phyloP scores from a whole-genome alignment of 129 eudicot species.

The Lactuca saligna region DNA sequence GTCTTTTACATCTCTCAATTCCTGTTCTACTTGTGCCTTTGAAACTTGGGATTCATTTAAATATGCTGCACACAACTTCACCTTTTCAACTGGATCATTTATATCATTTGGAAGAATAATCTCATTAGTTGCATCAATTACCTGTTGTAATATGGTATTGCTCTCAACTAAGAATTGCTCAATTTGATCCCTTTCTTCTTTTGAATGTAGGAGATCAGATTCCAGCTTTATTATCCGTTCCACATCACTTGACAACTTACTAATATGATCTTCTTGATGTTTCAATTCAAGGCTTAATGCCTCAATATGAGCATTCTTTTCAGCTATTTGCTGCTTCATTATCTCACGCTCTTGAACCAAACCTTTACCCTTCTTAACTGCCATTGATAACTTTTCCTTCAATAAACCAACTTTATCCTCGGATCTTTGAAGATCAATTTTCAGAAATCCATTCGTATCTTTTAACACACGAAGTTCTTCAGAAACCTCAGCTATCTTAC shows the following conservation, averaged over 20 bases:
- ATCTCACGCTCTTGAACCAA: slow-evolving; percentile 80
- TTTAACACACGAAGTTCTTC: slow-evolving; percentile 43
- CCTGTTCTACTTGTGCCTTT: slow-evolving; percentile 44
- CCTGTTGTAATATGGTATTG: slow-evolving; percentile 43
- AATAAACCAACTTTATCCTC: slow-evolving; percentile 65
- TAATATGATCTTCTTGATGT: slow-evolving; percentile 38
- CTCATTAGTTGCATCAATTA: slow-evolving; percentile 54
- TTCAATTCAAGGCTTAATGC: slow-evolving; percentile 43
- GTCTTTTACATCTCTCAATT: slow-evolving; percentile 44
- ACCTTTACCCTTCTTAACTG: slow-evolving; percentile 90
- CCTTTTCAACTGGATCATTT: slow-evolving; percentile 66
- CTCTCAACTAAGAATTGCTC: slow-evolving; percentile 63
- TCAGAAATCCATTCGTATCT: slow-evolving; percentile 47
- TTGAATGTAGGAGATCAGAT: slow-evolving; percentile 43
- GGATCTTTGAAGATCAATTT: slow-evolving; percentile 51
- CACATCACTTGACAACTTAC: slow-evolving; percentile 44
- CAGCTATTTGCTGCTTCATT: slow-evolving; percentile 36
- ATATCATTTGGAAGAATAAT: slow-evolving; percentile 47
- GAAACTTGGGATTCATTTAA: slow-evolving; percentile 49
- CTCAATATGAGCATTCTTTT: slow-evolving; percentile 65
- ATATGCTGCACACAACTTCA: slow-evolving; percentile 51
- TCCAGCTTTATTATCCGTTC: slow-evolving; percentile 50
- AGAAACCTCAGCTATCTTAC: slow-evolving; percentile 16
- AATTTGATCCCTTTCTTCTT: slow-evolving; percentile 54
- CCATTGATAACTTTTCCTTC: slow-evolving; percentile 86